These are phyloP conservation scores for Cytidiella melzeri DNA, from an alignment of 768 basidiomycete species.

Conservation along the genomic window DNA sequence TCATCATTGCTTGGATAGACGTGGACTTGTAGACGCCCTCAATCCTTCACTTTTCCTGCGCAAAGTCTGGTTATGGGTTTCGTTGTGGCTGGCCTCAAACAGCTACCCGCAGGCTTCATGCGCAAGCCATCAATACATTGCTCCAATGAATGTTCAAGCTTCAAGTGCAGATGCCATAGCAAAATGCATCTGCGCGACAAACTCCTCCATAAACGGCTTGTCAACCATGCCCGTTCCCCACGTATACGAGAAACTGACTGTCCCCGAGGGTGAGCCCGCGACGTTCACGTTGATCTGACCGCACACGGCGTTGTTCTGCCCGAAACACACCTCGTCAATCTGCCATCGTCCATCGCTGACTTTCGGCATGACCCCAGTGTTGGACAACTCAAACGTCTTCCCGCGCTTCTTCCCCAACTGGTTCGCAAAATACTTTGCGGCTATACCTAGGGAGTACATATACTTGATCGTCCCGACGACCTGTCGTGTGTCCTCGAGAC, in stretches of 20 bases:
- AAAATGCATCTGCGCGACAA: background rate
- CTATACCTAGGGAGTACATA: background rate
- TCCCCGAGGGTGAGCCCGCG: background rate
- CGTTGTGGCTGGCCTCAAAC: no score
- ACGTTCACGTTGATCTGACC: conserved; percentile 13
- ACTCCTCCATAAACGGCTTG: background rate
- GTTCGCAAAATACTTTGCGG: background rate
- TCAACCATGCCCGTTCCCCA: background rate
- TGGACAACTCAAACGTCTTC: background rate
- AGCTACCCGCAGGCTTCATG: no score
- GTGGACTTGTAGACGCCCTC: no score
- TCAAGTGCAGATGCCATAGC: background rate
- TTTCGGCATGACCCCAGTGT: background rate
- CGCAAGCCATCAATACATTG: no score
- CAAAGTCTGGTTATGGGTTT: no score
- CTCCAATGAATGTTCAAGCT: no score
- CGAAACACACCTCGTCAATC: background rate
- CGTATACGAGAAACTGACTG: background rate
- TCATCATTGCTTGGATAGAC: no score
- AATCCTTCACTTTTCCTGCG: no score
- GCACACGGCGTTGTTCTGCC: background rate
- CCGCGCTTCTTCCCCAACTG: background rate
- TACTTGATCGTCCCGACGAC: background rate
- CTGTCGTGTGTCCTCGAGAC: background rate
- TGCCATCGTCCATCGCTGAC: background rate